Evolutionary conservation across 305 asterid species (phyloP).

Genomic region (Fraxinus angustifolia): DNA sequence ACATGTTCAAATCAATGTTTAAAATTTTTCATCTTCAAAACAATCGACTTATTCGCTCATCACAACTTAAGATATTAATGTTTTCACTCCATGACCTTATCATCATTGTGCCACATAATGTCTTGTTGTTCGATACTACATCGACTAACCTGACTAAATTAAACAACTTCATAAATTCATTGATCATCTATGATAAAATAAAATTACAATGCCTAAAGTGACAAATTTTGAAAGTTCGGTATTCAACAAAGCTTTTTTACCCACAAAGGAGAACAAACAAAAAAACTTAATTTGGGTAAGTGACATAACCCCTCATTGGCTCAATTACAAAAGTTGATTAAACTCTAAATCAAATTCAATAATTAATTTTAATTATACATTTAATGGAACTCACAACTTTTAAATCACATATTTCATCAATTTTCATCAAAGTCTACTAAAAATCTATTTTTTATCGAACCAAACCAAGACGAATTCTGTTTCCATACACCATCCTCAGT

Average conservation of each 20-base stretch:
- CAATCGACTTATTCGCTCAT: not conserved
- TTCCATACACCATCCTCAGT: not conserved
- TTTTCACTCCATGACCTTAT: not conserved
- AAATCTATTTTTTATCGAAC: too few relatives aligned
- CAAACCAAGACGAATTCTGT: too few relatives aligned
- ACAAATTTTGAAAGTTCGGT: not conserved
- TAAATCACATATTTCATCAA: not conserved
- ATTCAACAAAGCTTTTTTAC: not conserved
- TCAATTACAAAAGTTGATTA: not conserved
- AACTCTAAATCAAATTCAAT: too few relatives aligned
- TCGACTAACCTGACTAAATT: not conserved
- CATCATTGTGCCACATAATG: not conserved
- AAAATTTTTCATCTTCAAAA: not conserved
- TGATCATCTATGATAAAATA: not conserved
- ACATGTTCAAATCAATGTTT: not conserved
- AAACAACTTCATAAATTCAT: not conserved
- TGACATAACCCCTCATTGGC: not conserved
- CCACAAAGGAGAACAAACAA: not conserved
- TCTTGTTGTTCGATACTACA: not conserved
- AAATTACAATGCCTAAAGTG: not conserved
- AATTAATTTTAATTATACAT: too few relatives aligned
- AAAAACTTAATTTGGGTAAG: not conserved
- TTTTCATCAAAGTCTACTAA: too few relatives aligned
- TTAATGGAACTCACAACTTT: not conserved
- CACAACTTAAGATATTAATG: not conserved